Percentiles rank a stretch among this genome's conserved stretches.
Conservation (phyloP, 257 asterid genomes). For the Ajuga chamaepitys region DNA sequence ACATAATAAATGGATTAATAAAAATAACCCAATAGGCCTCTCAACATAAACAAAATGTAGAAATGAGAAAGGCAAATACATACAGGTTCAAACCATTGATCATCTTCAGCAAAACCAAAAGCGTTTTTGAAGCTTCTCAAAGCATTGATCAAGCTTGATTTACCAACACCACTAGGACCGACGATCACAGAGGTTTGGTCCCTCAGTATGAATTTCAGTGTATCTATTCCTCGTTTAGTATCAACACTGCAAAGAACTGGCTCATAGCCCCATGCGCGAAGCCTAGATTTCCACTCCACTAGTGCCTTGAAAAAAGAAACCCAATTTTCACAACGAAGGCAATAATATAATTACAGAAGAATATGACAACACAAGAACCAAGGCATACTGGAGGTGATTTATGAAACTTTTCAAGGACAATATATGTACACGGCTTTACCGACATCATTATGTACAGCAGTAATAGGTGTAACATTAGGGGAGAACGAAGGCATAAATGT, state of each 20-base stretch:
- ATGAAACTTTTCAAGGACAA: not conserved
- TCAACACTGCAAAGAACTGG: constrained; percentile 77
- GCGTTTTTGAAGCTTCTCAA: constrained; percentile 47
- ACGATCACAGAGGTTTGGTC: constrained; percentile 80
- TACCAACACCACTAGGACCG: constrained; percentile 99
- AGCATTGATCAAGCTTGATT: constrained; percentile 89
- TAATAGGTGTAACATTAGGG: not conserved
- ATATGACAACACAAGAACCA: constrained; percentile 5
- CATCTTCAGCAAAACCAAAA: constrained; percentile 35
- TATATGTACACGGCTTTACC: not conserved
- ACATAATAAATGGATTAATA: too few species aligned
- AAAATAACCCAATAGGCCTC: not conserved
- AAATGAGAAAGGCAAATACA: constrained; percentile 17
- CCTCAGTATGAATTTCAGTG: constrained; percentile 65
- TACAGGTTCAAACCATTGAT: constrained; percentile 59
- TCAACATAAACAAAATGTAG: not conserved
- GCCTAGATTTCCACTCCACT: constrained; percentile 68
- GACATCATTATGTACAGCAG: not conserved
- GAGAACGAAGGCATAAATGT: not conserved
- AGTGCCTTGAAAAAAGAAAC: constrained; percentile 35
- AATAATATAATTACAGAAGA: constrained; percentile 1
- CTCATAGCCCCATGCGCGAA: constrained; percentile 83
- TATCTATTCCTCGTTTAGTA: constrained; percentile 62
- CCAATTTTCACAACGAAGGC: constrained; percentile 8
- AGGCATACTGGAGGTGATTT: not conserved